Evolutionary conservation across 495 filamentous ascomycete genomes (phyloP).

Genomic region (Neurospora terricola): DNA sequence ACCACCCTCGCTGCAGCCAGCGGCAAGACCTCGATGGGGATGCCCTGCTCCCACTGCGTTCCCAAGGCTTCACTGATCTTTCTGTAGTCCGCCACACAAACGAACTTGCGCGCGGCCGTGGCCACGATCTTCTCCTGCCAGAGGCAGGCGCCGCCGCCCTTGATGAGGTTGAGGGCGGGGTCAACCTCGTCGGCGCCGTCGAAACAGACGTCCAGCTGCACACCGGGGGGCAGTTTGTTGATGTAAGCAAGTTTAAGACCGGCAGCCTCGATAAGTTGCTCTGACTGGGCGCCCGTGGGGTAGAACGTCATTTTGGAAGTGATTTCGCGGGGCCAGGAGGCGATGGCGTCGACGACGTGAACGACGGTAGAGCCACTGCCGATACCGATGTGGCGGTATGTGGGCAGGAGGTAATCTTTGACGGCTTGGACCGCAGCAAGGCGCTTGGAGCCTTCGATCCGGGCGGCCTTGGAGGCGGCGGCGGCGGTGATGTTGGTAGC

Average conservation of each 20-base stretch:
- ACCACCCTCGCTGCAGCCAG: conserved; percentile 46
- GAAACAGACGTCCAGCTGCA: conserved; percentile 68
- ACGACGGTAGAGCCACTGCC: conserved; percentile 70
- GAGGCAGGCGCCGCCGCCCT: conserved; percentile 90
- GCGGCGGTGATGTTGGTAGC: conserved; percentile 13
- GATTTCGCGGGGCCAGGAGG: no score
- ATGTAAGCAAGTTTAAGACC: conserved; percentile 70
- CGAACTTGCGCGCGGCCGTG: conserved; percentile 75
- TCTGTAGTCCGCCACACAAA: conserved; percentile 88
- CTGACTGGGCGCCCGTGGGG: conserved; percentile 85
- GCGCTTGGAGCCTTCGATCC: conserved; percentile 74
- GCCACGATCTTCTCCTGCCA: conserved; percentile 98
- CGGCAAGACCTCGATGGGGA: no score
- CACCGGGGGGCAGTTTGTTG: conserved; percentile 53
- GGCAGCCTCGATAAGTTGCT: conserved; percentile 66
- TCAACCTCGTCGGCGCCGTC: conserved; percentile 98
- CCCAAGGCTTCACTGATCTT: conserved; percentile 49
- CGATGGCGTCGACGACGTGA: conserved; percentile 93
- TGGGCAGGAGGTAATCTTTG: conserved; percentile 64
- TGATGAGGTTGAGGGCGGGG: conserved; percentile 89
- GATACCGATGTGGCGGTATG: conserved; percentile 74
- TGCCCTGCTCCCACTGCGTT: no score
- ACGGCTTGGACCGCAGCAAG: conserved; percentile 78
- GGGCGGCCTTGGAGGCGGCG: conserved; percentile 17
- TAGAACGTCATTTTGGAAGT: conserved; percentile 76